A percentile compares a stretch with the other conserved stretches of the same genome.
Conservation (phyloP, 2,329 filamentous ascomycete genomes). For the Cladophialophora yegresii region DNA sequence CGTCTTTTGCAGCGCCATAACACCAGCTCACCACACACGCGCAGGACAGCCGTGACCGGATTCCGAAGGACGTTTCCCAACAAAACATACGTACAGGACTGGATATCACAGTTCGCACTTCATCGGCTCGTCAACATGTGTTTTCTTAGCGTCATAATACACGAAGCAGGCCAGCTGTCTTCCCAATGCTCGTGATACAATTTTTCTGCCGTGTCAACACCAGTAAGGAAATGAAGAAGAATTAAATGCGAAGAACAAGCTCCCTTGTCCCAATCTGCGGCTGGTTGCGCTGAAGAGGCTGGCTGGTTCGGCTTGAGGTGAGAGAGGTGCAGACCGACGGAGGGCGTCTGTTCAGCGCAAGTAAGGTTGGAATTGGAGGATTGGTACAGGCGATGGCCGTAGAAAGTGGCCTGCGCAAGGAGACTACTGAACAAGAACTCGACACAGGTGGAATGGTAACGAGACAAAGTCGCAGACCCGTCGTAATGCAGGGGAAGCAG, state of each 20-base stretch:
- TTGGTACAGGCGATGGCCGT: background rate
- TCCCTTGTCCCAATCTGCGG: background rate
- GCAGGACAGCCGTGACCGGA: slow-evolving; percentile 8
- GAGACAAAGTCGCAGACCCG: background rate
- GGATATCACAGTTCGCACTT: slow-evolving; percentile 7
- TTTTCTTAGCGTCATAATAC: slow-evolving; percentile 21
- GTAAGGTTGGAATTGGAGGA: background rate
- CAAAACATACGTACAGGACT: slow-evolving; percentile 32
- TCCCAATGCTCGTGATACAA: slow-evolving; percentile 25
- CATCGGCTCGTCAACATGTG: slow-evolving; percentile 7
- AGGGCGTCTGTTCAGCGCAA: background rate
- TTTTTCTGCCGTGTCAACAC: slow-evolving; percentile 12
- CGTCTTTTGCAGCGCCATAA: slow-evolving; percentile 1
- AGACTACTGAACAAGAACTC: background rate
- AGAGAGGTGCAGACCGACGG: background rate
- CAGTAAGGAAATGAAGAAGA: slow-evolving; percentile 11
- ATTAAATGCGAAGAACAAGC: slow-evolving; percentile 2
- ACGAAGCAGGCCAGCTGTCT: slow-evolving; percentile 34
- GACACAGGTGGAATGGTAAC: background rate
- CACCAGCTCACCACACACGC: slow-evolving; percentile 7
- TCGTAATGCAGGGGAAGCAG: background rate
- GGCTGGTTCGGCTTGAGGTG: background rate
- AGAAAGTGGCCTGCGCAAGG: background rate
- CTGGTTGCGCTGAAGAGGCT: background rate
- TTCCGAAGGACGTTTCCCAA: slow-evolving; percentile 13